A percentile compares a stretch with the other conserved stretches of the same genome.
phyloP scores from a whole-genome alignment of 2,329 filamentous ascomycete species.

The Trichoderma simmonsii region DNA sequence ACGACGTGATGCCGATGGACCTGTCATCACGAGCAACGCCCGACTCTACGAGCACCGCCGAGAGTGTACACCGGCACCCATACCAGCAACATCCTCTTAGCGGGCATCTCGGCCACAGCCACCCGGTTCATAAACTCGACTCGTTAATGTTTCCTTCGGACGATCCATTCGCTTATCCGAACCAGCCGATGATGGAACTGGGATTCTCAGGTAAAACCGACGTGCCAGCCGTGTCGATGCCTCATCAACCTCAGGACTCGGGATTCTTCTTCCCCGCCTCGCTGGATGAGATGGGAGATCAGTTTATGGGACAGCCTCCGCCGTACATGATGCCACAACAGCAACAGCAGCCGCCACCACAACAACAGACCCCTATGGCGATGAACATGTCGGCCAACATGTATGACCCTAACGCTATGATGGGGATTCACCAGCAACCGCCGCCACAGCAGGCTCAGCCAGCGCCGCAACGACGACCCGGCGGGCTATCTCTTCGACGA shows the following conservation, averaged over 20 bases:
- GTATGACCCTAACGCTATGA: conserved; percentile 43
- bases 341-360: conserved; percentile 25
- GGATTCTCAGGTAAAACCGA: conserved; percentile 40
- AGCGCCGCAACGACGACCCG: conserved; percentile 29
- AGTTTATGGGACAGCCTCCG: conserved; percentile 67
- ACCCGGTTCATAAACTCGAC: conserved; percentile 63
- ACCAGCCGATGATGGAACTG: conserved; percentile 66
- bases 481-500: conserved; percentile 28
- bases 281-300: conserved; percentile 68
- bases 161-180: conserved; percentile 77
- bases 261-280: conserved; percentile 52
- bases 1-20: conserved; percentile 46
- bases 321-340: conserved; percentile 60
- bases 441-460: conserved; percentile 23
- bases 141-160: conserved; percentile 78
- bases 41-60: conserved; percentile 42
- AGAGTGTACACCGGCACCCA: conserved; percentile 37
- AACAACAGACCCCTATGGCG: conserved; percentile 33
- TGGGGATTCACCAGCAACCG: conserved; percentile 36
- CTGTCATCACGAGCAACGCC: conserved; percentile 42
- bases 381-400: conserved; percentile 44
- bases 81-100: conserved; percentile 33
- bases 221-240: conserved; percentile 32
- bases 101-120: conserved; percentile 36
- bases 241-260: conserved; percentile 34